These are phyloP conservation scores for Cryptosporidium bovis DNA, from an alignment of 169 alveolate species.

Conservation along the genomic window DNA sequence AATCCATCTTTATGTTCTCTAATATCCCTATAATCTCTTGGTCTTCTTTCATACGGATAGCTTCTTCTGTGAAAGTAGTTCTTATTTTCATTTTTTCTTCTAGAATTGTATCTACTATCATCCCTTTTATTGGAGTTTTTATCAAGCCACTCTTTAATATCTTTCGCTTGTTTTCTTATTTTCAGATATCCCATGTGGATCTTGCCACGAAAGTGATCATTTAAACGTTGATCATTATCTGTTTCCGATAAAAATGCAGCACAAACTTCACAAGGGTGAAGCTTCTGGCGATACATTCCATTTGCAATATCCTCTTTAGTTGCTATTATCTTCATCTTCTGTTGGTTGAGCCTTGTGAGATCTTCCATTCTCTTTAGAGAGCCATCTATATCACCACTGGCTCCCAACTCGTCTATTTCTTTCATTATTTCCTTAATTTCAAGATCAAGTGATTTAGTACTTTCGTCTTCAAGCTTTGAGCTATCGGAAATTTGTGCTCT, in stretches of 20 bases:
- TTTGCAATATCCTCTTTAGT: constrained; percentile 83
- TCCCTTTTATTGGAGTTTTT: neutral
- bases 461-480: constrained; percentile 68
- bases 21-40: neutral
- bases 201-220: constrained; percentile 85
- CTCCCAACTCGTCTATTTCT: constrained; percentile 76
- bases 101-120: neutral
- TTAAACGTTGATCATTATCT: constrained; percentile 81
- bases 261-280: constrained; percentile 87
- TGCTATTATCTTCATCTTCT: constrained; percentile 76
- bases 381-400: constrained; percentile 83
- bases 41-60: neutral
- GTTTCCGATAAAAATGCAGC: constrained; percentile 86
- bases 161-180: constrained; percentile 79
- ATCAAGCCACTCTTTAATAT: constrained; percentile 41
- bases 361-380: constrained; percentile 81
- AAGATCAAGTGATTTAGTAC: constrained; percentile 24
- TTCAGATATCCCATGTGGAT: constrained; percentile 85
- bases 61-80: neutral
- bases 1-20: neutral
- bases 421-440: constrained; percentile 69
- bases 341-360: constrained; percentile 79
- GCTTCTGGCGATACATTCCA: constrained; percentile 80
- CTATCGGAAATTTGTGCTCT: constrained; percentile 67
- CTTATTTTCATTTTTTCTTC: neutral